Percentiles rank a stretch among this genome's conserved stretches.
Evolutionary conservation across 192 early-diverging fungal genomes (phyloP).

Genomic region (Entomortierella beljakovae): DNA sequence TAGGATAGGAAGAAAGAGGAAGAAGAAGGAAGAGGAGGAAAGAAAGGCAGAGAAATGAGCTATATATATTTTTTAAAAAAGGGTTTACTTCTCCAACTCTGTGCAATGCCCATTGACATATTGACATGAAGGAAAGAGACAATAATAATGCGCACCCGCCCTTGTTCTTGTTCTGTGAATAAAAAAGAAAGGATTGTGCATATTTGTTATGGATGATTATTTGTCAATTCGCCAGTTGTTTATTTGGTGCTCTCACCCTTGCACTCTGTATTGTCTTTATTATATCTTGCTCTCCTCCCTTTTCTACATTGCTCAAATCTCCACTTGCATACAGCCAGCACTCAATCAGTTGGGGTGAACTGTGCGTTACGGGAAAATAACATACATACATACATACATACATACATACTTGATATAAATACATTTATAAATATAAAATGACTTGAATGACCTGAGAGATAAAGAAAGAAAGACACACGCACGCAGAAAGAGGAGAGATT

Average conservation of each 20-base stretch:
- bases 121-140: not conserved
- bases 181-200: not conserved
- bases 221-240: not conserved
- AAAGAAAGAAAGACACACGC: no score
- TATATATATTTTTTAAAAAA: no score
- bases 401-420: not conserved
- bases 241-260: not conserved
- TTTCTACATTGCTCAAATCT: conserved; percentile 4
- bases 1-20: not conserved
- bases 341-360: conserved; percentile 15
- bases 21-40: not conserved
- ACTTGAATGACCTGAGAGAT: no score
- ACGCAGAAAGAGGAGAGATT: not conserved
- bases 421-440: no score
- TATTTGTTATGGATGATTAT: no score
- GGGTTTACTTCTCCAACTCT: no score
- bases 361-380: conserved; percentile 19
- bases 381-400: not conserved
- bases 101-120: not conserved
- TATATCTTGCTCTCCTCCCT: no score
- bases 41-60: not conserved
- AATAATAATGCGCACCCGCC: no score
- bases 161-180: not conserved
- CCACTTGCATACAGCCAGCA: not conserved
- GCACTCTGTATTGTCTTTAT: not conserved